phyloP scores from a whole-genome alignment of 306 rosid genomes.

The Quercus dentata region DNA sequence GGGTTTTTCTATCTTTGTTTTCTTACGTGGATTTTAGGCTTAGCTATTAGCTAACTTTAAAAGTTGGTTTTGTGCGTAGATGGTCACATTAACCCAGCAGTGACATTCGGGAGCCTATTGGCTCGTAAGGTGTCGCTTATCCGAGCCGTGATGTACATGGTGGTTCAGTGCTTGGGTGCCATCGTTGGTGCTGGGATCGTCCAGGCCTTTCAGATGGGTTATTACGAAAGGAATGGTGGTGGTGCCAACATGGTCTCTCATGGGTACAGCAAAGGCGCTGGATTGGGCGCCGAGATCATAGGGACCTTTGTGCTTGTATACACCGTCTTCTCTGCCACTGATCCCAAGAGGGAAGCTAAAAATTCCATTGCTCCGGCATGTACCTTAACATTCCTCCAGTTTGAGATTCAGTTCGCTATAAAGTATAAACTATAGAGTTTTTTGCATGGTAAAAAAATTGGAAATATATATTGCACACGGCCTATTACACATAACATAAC shows the following conservation, averaged over 20 bases:
- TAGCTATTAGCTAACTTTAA: not conserved
- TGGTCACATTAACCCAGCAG: conserved; percentile 98
- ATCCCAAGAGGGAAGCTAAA: conserved; percentile 84
- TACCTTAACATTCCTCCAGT: not conserved
- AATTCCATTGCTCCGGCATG: conserved; percentile 89
- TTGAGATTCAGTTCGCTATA: too few relatives aligned
- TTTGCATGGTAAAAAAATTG: too few relatives aligned
- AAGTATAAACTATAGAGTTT: too few relatives aligned
- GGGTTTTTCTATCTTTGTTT: too few relatives aligned
- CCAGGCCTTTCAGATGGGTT: conserved; percentile 65
- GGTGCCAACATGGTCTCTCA: conserved; percentile 57
- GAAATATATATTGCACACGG: too few relatives aligned
- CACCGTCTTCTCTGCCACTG: conserved; percentile 94
- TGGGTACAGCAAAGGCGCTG: conserved; percentile 61
- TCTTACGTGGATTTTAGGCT: too few relatives aligned
- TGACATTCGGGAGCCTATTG: conserved; percentile 84
- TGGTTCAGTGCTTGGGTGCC: conserved; percentile 91
- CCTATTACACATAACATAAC: too few relatives aligned
- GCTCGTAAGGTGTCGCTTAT: conserved; percentile 84
- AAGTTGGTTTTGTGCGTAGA: conserved; percentile 35
- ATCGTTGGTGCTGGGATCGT: conserved; percentile 83
- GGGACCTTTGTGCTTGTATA: conserved; percentile 87
- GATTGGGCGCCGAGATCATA: conserved; percentile 81
- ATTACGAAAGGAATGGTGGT: conserved; percentile 53
- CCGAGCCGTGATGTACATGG: conserved; percentile 80